Conservation (phyloP, 1,284 basidiomycete species). For the Papiliotrema terrestris region DNA sequence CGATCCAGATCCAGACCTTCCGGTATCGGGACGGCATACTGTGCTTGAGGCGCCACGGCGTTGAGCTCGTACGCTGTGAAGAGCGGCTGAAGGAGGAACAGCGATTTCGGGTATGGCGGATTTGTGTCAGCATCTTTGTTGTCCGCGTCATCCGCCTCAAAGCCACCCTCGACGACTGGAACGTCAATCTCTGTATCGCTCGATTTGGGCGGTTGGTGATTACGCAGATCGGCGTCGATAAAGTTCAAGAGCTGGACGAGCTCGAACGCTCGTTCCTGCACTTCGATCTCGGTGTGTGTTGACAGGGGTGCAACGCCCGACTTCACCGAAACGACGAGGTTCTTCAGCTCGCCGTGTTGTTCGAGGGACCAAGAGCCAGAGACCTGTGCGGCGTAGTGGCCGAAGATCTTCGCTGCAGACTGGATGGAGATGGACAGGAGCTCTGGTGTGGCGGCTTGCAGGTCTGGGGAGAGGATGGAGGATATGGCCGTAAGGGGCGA, state of each 20-base stretch:
- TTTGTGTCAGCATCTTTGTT: constrained; percentile 5
- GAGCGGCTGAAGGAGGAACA: constrained; percentile 80
- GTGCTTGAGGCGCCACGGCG: constrained; percentile 74
- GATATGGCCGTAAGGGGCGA: constrained; percentile 53
- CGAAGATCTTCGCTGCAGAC: constrained; percentile 80
- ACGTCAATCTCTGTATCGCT: constrained; percentile 31
- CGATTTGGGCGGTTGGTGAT: constrained; percentile 50
- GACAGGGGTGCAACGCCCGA: constrained; percentile 57
- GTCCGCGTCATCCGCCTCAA: constrained; percentile 18
- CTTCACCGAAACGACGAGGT: constrained; percentile 60
- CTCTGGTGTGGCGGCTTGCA: constrained; percentile 58
- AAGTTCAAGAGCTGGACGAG: constrained; percentile 74
- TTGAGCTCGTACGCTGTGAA: constrained; percentile 79
- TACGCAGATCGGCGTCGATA: constrained; percentile 70
- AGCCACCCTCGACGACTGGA: constrained; percentile 44
- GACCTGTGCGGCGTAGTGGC: constrained; percentile 70
- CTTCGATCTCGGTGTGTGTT: constrained; percentile 68
- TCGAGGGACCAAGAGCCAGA: constrained; percentile 65
- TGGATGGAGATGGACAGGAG: constrained; percentile 75
- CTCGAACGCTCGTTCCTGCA: constrained; percentile 88
- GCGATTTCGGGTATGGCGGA: constrained; percentile 68
- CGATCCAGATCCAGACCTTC: constrained; percentile 78
- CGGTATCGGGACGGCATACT: constrained; percentile 74
- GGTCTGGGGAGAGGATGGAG: constrained; percentile 53
- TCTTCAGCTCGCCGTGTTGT: constrained; percentile 54